These are phyloP conservation scores for Persicaria maculosa DNA, from an alignment of 148 eudicot species.

Conservation along the genomic window DNA sequence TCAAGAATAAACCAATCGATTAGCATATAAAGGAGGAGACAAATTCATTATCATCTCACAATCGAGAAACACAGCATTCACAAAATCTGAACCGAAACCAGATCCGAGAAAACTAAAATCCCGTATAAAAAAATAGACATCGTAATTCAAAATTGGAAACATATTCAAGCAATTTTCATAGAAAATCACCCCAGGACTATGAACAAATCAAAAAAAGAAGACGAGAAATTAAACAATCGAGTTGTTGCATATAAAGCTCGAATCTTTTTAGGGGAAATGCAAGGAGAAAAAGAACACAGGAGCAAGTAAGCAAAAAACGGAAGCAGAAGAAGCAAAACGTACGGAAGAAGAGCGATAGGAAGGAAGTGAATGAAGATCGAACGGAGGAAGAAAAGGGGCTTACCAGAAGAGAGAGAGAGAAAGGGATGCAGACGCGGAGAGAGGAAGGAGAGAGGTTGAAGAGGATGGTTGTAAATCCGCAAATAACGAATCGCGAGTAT, in stretches of 20 bases:
- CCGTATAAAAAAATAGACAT: neutral
- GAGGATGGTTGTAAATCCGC: slow-evolving; percentile 6
- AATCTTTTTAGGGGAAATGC: neutral
- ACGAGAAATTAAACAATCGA: neutral
- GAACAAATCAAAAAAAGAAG: neutral
- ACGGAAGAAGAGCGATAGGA: neutral
- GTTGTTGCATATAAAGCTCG: neutral
- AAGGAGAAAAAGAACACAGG: neutral
- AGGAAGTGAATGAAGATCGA: neutral
- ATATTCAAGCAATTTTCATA: neutral
- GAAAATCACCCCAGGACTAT: neutral
- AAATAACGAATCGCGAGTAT: slow-evolving; percentile 5
- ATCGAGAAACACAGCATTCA: neutral
- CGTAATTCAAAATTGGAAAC: neutral
- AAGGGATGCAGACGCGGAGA: slow-evolving; percentile 3
- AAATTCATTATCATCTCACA: neutral
- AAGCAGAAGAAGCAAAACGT: neutral
- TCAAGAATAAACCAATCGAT: neutral
- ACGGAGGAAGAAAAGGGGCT: slow-evolving; percentile 7
- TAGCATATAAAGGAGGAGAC: neutral
- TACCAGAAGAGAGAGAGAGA: slow-evolving; percentile 14
- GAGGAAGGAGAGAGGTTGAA: neutral
- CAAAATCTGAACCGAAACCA: neutral
- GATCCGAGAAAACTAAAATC: neutral
- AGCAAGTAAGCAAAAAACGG: neutral